phyloP scores from a whole-genome alignment of 2,329 filamentous ascomycete genomes.

The Fusarium proliferatum region DNA sequence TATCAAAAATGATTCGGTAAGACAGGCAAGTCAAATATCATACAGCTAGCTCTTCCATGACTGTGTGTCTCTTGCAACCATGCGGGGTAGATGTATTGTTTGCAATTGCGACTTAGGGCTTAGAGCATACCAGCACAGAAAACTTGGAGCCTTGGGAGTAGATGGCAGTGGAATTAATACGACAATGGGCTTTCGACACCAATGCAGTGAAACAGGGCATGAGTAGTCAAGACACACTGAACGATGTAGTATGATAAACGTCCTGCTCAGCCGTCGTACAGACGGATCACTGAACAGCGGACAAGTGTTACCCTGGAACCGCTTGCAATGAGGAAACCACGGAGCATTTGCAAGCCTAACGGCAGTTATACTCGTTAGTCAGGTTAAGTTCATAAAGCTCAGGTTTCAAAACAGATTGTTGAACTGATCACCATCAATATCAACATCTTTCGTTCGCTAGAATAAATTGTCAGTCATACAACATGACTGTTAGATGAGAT shows the following conservation, averaged over 20 bases:
- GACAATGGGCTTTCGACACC: no score
- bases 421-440: not conserved
- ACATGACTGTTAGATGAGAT: no score
- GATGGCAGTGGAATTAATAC: rapidly evolving
- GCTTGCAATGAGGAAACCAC: rapidly evolving
- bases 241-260: rapidly evolving
- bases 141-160: no score
- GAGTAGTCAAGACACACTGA: not conserved
- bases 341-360: rapidly evolving
- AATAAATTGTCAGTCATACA: not conserved
- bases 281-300: rapidly evolving
- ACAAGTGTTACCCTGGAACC: not conserved
- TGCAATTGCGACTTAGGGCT: no score
- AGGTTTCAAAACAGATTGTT: not conserved
- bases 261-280: not conserved
- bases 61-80: no score
- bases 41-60: no score
- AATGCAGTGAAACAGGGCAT: no score
- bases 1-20: no score
- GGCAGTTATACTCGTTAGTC: not conserved
- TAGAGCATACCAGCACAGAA: no score
- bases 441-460: not conserved
- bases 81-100: no score
- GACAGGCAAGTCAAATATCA: no score
- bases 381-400: not conserved